These are phyloP conservation scores for Aspergillus tanneri DNA, from an alignment of 2,329 filamentous ascomycete species.

Conservation along the genomic window DNA sequence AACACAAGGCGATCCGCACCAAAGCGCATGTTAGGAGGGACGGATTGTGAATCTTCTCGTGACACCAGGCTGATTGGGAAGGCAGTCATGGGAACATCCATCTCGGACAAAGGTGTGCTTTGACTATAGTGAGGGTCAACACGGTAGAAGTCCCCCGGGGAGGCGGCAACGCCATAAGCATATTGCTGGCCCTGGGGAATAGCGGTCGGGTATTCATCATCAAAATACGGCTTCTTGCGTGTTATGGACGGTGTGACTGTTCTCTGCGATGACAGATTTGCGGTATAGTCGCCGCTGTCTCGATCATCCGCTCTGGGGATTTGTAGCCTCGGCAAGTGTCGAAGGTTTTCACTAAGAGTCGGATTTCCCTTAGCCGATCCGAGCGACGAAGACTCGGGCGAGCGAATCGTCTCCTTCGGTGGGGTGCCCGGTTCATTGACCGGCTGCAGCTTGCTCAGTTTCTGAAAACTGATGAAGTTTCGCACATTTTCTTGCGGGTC, in stretches of 20 bases:
- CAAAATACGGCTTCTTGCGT: too few relatives aligned
- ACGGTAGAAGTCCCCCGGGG: too few relatives aligned
- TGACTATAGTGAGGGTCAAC: constrained; percentile 62
- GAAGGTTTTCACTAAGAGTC: not conserved
- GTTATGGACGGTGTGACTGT: too few relatives aligned
- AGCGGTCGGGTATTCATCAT: too few relatives aligned
- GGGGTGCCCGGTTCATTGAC: constrained; percentile 61
- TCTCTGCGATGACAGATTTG: too few relatives aligned
- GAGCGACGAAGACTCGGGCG: not conserved
- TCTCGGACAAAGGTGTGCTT: constrained; percentile 84
- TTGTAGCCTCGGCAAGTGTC: not conserved
- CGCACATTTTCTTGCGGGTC: constrained; percentile 89
- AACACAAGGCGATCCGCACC: too few relatives aligned
- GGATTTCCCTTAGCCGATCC: not conserved
- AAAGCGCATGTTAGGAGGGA: constrained; percentile 91
- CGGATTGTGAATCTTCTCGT: constrained; percentile 81
- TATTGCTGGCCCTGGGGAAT: too few relatives aligned
- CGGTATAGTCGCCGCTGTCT: too few relatives aligned
- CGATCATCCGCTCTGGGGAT: constrained; percentile 25
- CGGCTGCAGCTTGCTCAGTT: constrained; percentile 32
- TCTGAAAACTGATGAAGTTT: constrained; percentile 83
- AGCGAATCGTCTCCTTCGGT: constrained; percentile 40
- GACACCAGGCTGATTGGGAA: constrained; percentile 69
- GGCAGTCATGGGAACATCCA: constrained; percentile 80
- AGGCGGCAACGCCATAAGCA: too few relatives aligned